A percentile compares a stretch with the other conserved stretches of the same genome.
Conservation (phyloP, 257 asterid species). For the Plantago major region DNA sequence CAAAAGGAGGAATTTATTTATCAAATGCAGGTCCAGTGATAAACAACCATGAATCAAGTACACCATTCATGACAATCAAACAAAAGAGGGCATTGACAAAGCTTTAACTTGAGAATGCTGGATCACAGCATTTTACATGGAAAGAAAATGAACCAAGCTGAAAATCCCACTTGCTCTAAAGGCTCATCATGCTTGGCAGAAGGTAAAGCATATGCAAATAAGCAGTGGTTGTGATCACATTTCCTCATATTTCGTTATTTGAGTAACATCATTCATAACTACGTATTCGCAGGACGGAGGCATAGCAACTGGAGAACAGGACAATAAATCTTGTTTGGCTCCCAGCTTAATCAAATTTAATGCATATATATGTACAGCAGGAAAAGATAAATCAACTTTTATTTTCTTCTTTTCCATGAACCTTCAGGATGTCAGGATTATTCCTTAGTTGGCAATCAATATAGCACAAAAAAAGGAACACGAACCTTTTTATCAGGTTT, state of each 20-base stretch:
- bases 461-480: not conserved
- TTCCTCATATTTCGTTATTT: not conserved
- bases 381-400: too few relatives aligned
- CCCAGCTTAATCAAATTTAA: not conserved
- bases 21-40: not conserved
- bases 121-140: too few relatives aligned
- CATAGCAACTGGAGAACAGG: not conserved
- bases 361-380: too few relatives aligned
- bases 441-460: too few relatives aligned
- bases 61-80: too few relatives aligned
- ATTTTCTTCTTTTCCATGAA: too few relatives aligned
- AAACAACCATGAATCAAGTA: too few relatives aligned
- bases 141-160: not conserved
- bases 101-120: too few relatives aligned
- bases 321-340: not conserved
- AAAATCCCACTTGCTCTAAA: not conserved
- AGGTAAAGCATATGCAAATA: not conserved
- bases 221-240: not conserved
- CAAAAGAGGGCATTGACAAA: too few relatives aligned
- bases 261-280: not conserved
- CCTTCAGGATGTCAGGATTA: too few relatives aligned
- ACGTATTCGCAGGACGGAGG: not conserved
- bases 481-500: constrained; percentile 82
- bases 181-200: not conserved
- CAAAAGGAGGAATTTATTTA: constrained; percentile 9